Evolutionary conservation across 176 grass and related monocot species (phyloP).

Genomic region (Themeda triandra): DNA sequence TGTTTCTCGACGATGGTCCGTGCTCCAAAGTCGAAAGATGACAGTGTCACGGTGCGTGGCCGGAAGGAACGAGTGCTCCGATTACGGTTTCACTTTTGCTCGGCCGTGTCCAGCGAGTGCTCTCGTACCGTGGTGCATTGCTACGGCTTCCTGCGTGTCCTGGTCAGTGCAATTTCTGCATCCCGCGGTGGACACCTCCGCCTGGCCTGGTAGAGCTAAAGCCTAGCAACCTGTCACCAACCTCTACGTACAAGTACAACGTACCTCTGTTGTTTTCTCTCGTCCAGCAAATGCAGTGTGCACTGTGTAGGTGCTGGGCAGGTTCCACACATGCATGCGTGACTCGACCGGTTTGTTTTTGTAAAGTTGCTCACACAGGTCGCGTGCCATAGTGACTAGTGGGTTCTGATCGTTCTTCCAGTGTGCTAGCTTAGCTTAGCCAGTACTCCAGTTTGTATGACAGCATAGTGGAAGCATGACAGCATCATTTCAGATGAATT

Average conservation of each 20-base stretch:
- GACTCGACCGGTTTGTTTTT: not conserved
- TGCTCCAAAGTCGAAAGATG: not conserved
- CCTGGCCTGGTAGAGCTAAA: not conserved
- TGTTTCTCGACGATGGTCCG: not conserved
- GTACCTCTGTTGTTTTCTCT: not conserved
- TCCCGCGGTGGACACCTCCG: not conserved
- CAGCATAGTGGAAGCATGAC: not conserved
- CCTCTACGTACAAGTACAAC: no score
- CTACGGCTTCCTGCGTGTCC: not conserved
- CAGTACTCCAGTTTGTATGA: no score
- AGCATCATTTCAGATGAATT: not conserved
- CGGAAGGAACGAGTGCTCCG: not conserved
- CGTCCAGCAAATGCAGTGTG: not conserved
- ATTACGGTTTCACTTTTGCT: not conserved
- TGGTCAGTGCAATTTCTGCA: not conserved
- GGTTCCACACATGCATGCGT: conserved; percentile 24
- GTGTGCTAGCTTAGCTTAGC: not conserved
- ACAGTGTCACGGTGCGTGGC: no score
- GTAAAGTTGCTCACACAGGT: conserved; percentile 44
- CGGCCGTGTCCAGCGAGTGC: not conserved
- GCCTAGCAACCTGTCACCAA: conserved; percentile 30
- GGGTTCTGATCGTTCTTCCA: not conserved
- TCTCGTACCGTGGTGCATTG: not conserved
- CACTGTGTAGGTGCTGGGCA: conserved; percentile 22
- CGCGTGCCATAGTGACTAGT: conserved; percentile 15